phyloP scores from a whole-genome alignment of 2,329 filamentous ascomycete species.

The Colletotrichum sp. region DNA sequence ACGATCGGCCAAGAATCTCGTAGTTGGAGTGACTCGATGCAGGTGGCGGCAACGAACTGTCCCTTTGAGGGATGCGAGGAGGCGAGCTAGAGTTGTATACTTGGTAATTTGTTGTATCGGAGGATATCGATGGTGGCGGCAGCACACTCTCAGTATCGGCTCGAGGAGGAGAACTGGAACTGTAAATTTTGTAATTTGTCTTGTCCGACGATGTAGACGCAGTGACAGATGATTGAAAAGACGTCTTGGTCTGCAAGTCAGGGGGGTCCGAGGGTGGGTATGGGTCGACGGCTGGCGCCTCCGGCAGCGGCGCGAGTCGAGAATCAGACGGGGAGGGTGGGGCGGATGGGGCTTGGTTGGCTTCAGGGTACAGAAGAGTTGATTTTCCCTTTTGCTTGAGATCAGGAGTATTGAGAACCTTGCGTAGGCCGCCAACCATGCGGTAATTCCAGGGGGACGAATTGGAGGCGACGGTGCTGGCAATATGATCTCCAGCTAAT shows the following conservation, averaged over 20 bases:
- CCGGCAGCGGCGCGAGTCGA: slow-evolving; percentile 36
- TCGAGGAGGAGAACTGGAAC: slow-evolving; percentile 46
- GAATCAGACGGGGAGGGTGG: slow-evolving; percentile 25
- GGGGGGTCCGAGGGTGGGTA: neutral
- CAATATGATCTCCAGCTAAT: slow-evolving; percentile 37
- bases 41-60: slow-evolving; percentile 40
- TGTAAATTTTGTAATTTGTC: slow-evolving; percentile 62
- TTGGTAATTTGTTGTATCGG: slow-evolving; percentile 60
- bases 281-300: slow-evolving; percentile 18
- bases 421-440: slow-evolving; percentile 60
- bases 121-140: slow-evolving; percentile 44
- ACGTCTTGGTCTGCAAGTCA: slow-evolving; percentile 26
- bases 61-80: slow-evolving; percentile 37
- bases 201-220: slow-evolving; percentile 53
- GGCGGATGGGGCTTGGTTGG: slow-evolving; percentile 12
- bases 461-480: slow-evolving; percentile 18
- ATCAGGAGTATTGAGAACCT: slow-evolving; percentile 51
- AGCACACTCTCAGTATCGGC: slow-evolving; percentile 43
- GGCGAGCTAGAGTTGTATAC: slow-evolving; percentile 55
- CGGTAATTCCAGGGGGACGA: slow-evolving; percentile 58
- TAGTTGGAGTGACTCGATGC: slow-evolving; percentile 56
- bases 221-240: slow-evolving; percentile 32
- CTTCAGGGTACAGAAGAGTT: slow-evolving; percentile 7
- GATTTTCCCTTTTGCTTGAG: slow-evolving; percentile 44
- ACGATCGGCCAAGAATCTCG: slow-evolving; percentile 56